Base-by-base conservation (phyloP, 352 stramenopile species). In the Proteromonas lacertae region DNA sequence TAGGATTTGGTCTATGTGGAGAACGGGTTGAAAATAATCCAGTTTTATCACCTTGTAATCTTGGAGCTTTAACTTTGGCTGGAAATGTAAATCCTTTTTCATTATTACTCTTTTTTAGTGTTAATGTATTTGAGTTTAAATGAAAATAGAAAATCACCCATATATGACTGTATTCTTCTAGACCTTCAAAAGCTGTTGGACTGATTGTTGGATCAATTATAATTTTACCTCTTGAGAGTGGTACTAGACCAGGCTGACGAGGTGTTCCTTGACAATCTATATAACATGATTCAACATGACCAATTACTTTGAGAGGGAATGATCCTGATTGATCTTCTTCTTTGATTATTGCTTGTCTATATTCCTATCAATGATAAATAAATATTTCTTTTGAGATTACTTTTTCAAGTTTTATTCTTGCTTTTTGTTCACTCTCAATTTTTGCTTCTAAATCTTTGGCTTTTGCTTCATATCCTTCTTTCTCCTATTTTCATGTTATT, bases 131-230 rank as follows among this genome's bases (percentile, higher is more conserved):
- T 7, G 55, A 66, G 36, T 64, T 64, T 25, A 63, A 41, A 32
- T 64, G 52, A 33, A 64, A 64, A 4, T 59, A 38, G 20, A 64
- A 65, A 19, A 64, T 16, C 12, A 64, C 37, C 55, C 55, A 64
- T 10, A 60, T 29, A 47, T 64, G 55, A 23, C 42, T 57, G 26
- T 61, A 64, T 22, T 52, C 29, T 12, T 40, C 19, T 23, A 64
- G 38, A 1, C 47, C 43, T 14, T 41, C 42, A 29, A 66, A 38
- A 29, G 26, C 40, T 21, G 34, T 19, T 19, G n/a, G 26, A 26
- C 26, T n/a, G 26, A 36, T 34, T 29, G 9, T 39, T 9, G 30
- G 23, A 18, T 44, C 10, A 26, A 44, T 31, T 25, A 26, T 25
- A 1, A 44, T 36, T 7, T 7, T 8, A 16, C 38, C 38, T 21